A percentile compares a stretch with the other conserved stretches of the same genome.
These are phyloP conservation scores for Psilocybe sp. DNA, from an alignment of 768 basidiomycete species.

Conservation along the genomic window DNA sequence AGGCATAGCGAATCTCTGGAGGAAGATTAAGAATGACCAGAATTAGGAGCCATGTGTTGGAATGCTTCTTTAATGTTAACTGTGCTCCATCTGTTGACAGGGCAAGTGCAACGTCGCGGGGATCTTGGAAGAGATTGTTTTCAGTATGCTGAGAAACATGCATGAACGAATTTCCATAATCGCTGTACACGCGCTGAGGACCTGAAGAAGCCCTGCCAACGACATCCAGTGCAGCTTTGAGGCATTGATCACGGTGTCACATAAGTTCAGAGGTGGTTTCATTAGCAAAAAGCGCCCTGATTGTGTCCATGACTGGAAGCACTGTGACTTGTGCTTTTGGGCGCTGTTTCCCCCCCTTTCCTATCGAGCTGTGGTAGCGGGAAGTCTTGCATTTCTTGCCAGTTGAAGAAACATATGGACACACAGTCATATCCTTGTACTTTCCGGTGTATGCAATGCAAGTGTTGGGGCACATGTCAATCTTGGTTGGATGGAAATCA, in stretches of 20 bases:
- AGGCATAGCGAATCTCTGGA: constrained; percentile 18
- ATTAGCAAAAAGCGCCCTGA: constrained; percentile 26
- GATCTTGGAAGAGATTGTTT: constrained; percentile 20
- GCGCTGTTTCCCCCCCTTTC: constrained; percentile 10
- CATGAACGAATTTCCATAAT: constrained; percentile 21
- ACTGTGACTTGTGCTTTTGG: constrained; percentile 17
- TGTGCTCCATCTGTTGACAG: constrained; percentile 28
- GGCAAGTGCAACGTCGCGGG: constrained; percentile 19
- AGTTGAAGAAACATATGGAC: no score
- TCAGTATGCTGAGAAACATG: constrained; percentile 18
- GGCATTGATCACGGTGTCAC: constrained; percentile 19
- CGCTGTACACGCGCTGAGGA: constrained; percentile 17
- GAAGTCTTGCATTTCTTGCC: constrained; percentile 8
- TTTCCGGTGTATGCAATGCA: no score
- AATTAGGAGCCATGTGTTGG: constrained; percentile 24
- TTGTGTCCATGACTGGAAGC: constrained; percentile 20
- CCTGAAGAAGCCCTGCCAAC: constrained; percentile 5
- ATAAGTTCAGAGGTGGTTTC: constrained; percentile 18
- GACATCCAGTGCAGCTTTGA: constrained; percentile 18
- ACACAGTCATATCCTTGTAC: no score
- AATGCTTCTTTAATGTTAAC: constrained; percentile 32
- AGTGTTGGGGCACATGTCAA: no score
- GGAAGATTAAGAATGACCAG: constrained; percentile 24
- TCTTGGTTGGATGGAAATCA: no score
- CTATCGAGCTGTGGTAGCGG: constrained; percentile 10